These are phyloP conservation scores for Aristolochia contorta DNA, from an alignment of 164 flowering plant genomes.

Conservation along the genomic window DNA sequence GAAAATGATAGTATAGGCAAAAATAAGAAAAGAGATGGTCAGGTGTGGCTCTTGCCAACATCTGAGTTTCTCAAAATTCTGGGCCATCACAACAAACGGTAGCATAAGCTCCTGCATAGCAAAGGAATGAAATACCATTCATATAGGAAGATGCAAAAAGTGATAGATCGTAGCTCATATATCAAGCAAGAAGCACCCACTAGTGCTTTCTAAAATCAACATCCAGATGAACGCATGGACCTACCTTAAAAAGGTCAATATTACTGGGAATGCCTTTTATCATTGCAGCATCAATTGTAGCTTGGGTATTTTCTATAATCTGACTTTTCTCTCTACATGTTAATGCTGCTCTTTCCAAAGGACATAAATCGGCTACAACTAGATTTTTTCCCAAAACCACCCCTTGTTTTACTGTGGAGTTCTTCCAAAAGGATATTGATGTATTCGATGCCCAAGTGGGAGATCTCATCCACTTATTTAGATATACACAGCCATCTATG, in stretches of 20 bases:
- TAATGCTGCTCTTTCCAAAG: constrained; percentile 61
- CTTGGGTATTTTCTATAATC: constrained; percentile 77
- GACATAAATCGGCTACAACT: constrained; percentile 56
- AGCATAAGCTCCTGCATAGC: constrained; percentile 66
- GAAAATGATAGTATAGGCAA: constrained; percentile 62
- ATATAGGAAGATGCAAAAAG: no score
- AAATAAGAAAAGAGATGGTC: constrained; percentile 70
- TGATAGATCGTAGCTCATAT: no score
- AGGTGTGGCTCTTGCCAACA: constrained; percentile 85
- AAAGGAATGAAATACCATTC: background rate
- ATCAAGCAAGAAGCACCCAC: no score
- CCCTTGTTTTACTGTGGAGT: constrained; percentile 39
- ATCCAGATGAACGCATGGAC: background rate
- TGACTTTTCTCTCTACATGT: constrained; percentile 48
- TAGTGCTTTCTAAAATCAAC: no score
- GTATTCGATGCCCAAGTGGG: constrained; percentile 69
- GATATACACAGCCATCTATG: constrained; percentile 87
- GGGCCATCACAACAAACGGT: constrained; percentile 43
- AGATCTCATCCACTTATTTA: constrained; percentile 80
- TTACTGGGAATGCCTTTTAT: constrained; percentile 91
- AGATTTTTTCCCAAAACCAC: constrained; percentile 64
- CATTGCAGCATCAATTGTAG: constrained; percentile 94
- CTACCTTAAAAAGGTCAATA: constrained; percentile 92
- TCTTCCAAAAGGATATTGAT: constrained; percentile 75
- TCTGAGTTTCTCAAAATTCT: constrained; percentile 61